phyloP scores from a whole-genome alignment of 106 monocot species.

The Ottelia alismoides region DNA sequence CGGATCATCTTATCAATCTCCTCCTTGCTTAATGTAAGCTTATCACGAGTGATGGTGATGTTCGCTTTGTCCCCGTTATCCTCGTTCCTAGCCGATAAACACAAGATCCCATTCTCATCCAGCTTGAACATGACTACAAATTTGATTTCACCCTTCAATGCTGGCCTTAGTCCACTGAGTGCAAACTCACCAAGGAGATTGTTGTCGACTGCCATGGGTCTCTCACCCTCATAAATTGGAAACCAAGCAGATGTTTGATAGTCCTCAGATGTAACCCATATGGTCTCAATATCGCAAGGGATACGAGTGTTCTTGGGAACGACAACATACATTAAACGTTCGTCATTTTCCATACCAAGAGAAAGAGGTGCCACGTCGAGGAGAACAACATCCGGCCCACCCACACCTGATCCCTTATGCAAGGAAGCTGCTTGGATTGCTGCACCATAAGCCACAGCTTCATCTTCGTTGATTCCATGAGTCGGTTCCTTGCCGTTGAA shows the following conservation, averaged over 20 bases:
- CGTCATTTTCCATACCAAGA: neutral
- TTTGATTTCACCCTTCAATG: no score
- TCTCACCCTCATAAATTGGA: slow-evolving; percentile 36
- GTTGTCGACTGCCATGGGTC: slow-evolving; percentile 21
- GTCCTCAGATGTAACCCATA: slow-evolving; percentile 41
- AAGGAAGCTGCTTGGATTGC: slow-evolving; percentile 11
- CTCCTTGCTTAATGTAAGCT: no score
- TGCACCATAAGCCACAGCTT: slow-evolving; percentile 8
- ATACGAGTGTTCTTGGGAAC: slow-evolving; percentile 44
- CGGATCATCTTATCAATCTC: no score
- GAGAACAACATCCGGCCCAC: slow-evolving; percentile 25
- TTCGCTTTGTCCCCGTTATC: no score
- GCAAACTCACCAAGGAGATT: no score
- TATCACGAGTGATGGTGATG: no score
- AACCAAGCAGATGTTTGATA: slow-evolving; percentile 38
- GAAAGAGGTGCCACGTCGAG: slow-evolving; percentile 23
- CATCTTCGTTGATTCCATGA: slow-evolving; percentile 9
- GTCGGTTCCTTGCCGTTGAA: slow-evolving; percentile 31
- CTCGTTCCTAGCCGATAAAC: no score
- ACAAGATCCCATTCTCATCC: no score
- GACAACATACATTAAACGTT: no score
- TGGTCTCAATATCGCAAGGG: slow-evolving; percentile 43
- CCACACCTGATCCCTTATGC: slow-evolving; percentile 13
- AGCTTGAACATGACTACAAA: no score
- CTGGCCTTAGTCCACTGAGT: no score